A percentile compares a stretch with the other conserved stretches of the same genome.
These are phyloP conservation scores for Penicillium atrosanguineum DNA, from an alignment of 495 filamentous ascomycete species.

Conservation along the genomic window DNA sequence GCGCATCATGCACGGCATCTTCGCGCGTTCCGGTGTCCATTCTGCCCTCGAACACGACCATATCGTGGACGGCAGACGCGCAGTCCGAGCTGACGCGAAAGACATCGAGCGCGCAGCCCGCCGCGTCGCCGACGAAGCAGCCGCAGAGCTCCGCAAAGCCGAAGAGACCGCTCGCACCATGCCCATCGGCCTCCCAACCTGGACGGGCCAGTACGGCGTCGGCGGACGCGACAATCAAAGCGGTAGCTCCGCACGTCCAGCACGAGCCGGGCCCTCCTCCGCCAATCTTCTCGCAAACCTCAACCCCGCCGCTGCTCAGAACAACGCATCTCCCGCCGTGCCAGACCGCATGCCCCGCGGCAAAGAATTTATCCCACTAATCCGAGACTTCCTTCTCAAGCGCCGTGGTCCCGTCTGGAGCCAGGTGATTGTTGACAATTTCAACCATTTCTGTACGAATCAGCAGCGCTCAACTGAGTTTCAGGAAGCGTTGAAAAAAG, in stretches of 20 bases:
- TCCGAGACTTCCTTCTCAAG: conserved; percentile 66
- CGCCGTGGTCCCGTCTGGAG: conserved; percentile 72
- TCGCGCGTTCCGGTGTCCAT: conserved; percentile 79
- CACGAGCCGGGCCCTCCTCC: conserved; percentile 49
- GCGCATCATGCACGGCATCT: conserved; percentile 81
- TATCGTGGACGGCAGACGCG: conserved; percentile 69
- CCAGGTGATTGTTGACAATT: conserved; percentile 78
- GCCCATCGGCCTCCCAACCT: conserved; percentile 84
- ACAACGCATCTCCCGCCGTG: conserved; percentile 15
- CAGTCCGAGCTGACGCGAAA: conserved; percentile 62
- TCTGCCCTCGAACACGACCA: conserved; percentile 85
- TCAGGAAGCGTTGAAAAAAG: conserved; percentile 57
- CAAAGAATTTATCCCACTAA: conserved; percentile 67
- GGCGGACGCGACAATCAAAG: conserved; percentile 55
- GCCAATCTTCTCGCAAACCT: conserved; percentile 59
- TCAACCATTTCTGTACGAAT: conserved; percentile 60
- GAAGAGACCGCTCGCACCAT: conserved; percentile 66
- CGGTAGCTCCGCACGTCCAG: conserved; percentile 35
- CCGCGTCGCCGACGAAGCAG: conserved; percentile 73
- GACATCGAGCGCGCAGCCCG: conserved; percentile 80
- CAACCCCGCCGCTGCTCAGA: not conserved
- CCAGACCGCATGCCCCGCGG: conserved; percentile 29
- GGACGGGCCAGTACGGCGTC: conserved; percentile 82
- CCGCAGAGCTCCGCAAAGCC: conserved; percentile 67
- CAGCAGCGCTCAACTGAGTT: conserved; percentile 58